Evolutionary conservation across 371 early-diverging fungal species (phyloP).

Genomic region (Lichtheimia corymbifera): DNA sequence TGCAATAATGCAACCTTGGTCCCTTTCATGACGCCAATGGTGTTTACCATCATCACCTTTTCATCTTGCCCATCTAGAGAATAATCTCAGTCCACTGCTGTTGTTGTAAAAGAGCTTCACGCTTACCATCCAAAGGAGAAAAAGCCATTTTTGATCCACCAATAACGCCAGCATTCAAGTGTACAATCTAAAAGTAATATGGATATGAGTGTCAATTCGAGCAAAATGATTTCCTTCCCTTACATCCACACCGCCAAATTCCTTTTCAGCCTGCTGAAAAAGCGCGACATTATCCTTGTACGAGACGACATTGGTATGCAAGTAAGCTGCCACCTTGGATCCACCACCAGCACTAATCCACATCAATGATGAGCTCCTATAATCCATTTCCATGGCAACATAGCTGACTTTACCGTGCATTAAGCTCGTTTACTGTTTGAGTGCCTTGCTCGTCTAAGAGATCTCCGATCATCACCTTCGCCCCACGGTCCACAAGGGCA

Average conservation of each 20-base stretch:
- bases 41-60: conserved; percentile 65
- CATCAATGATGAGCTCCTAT: no score
- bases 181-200: conserved; percentile 10
- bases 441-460: conserved; percentile 46
- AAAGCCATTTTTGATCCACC: conserved; percentile 31
- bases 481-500: conserved; percentile 52
- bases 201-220: neutral
- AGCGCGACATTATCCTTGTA: conserved; percentile 40
- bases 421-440: conserved; percentile 35
- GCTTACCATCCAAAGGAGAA: conserved; percentile 26
- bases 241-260: conserved; percentile 53
- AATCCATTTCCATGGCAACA: no score
- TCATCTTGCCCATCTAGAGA: conserved; percentile 3
- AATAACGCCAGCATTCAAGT: conserved; percentile 28
- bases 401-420: conserved; percentile 23
- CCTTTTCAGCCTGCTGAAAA: conserved; percentile 43
- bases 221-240: neutral
- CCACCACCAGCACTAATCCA: neutral
- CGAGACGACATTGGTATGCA: conserved; percentile 58
- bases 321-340: conserved; percentile 33
- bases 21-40: conserved; percentile 63
- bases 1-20: conserved; percentile 43
- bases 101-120: neutral
- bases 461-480: conserved; percentile 64
- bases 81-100: conserved; percentile 1